Base-by-base conservation (phyloP, 352 stramenopile genomes). In the Phytophthora sp. region DNA sequence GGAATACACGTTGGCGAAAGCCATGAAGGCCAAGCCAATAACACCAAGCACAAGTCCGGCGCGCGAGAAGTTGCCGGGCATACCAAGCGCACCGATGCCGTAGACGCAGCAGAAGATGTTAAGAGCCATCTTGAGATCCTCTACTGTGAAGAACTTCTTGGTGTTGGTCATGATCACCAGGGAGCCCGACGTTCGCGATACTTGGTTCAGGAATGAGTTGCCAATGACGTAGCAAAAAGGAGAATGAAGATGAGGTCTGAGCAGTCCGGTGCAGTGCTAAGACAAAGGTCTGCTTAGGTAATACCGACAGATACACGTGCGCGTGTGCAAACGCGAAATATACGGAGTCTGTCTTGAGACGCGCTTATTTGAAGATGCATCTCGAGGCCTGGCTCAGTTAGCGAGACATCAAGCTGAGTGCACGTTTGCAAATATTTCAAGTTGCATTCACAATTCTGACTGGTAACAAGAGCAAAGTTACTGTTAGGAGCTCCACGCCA, bases 1-100 rank as follows among this genome's bases (percentile, higher is more conserved):
- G 34, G 69, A 65, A 46, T 73, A 78, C 20, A 78, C 54, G 35
- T 78, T 78, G 54, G 66, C 66, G 39, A 70, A 73, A 18, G 69
- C 69, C 69, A 78, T 78, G 54, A 78, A 78, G 30, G 57, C 48
- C 54, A 74, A 62, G 11, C 60, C 66, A 28, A 75, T 57, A 20
- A 59, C 63, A 42, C 66, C 69, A 23, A 71, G 45, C 18, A 65
- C 56, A 20, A 45, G 55, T 4, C 55, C 55, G 17, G 55, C 34
- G 28, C 55, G 55, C 26, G 55, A 64, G 37, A 66, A 66, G 46
- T 66, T 66, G 24, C 56, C 56, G 12, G 58, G 49, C 58, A 66
- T 66, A 39, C 58, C 58, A 17, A 66, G 58, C n/a, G 58, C 61
- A 27, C 58, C 58, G 35, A 66, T 65, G 38, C 56, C 56, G 56